Evolutionary conservation across 371 early-diverging fungal genomes (phyloP).

Genomic region (Capniomyces stellatus): DNA sequence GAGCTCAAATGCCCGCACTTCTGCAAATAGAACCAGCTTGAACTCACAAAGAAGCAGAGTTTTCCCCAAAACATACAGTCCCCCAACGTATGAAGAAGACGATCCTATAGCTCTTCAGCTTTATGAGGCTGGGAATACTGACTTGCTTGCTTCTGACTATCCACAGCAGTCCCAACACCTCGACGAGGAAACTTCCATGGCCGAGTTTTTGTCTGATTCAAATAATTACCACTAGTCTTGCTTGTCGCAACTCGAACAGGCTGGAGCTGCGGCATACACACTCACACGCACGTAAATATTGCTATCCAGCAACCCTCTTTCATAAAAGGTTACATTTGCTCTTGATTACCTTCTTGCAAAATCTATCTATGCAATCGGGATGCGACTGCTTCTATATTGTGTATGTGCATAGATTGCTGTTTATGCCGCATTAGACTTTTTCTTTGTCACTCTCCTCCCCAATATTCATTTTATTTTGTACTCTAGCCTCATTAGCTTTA

Average conservation of each 20-base stretch:
- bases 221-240: neutral
- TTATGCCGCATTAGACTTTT: too few relatives aligned
- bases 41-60: neutral
- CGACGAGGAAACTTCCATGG: neutral
- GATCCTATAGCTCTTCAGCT: conserved; percentile 24
- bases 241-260: neutral
- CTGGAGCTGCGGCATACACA: neutral
- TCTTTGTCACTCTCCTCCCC: too few relatives aligned
- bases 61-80: conserved; percentile 5
- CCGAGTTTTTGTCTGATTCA: neutral
- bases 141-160: neutral
- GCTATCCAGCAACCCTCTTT: neutral
- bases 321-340: too few relatives aligned
- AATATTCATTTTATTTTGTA: too few relatives aligned
- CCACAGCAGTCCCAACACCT: neutral
- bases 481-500: too few relatives aligned
- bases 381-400: too few relatives aligned
- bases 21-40: conserved; percentile 5
- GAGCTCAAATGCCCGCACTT: conserved; percentile 2
- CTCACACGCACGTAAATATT: neutral
- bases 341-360: too few relatives aligned
- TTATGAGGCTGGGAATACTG: conserved; percentile 15
- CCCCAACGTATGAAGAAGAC: conserved; percentile 18
- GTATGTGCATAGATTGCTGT: too few relatives aligned
- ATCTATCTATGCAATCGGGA: too few relatives aligned